Conservation (phyloP, 2,329 filamentous ascomycete genomes). For the Botryotinia calthae region DNA sequence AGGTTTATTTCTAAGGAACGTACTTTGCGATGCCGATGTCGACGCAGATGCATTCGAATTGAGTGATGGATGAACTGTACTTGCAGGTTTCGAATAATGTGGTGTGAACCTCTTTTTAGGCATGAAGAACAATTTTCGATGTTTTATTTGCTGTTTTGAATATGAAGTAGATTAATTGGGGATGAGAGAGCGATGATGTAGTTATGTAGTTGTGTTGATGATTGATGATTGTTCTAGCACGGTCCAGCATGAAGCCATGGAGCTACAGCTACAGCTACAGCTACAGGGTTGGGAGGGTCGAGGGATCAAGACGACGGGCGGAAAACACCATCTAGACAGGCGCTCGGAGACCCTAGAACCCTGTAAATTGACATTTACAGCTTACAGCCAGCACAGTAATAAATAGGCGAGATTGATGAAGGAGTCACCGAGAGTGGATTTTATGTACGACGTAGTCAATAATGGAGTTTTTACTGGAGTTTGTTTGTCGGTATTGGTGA, state of each 20-base stretch:
- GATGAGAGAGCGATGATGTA: background rate
- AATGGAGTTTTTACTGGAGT: background rate
- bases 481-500: no score
- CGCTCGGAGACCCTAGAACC: background rate
- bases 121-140: slow-evolving; percentile 45
- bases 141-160: background rate
- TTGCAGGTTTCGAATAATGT: slow-evolving; percentile 58
- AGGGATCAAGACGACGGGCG: background rate
- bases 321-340: background rate
- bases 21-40: slow-evolving; percentile 31
- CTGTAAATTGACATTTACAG: background rate
- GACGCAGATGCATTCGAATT: slow-evolving; percentile 38
- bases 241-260: background rate
- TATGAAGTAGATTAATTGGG: background rate
- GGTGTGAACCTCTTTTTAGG: slow-evolving; percentile 60
- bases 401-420: background rate
- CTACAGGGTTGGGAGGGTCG: background rate
- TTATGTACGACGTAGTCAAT: background rate
- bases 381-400: background rate
- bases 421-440: background rate
- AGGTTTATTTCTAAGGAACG: slow-evolving; percentile 22
- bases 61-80: slow-evolving; percentile 52
- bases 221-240: background rate
- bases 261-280: no score
- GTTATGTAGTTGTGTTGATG: background rate